Evolutionary conservation across 2,329 filamentous ascomycete species (phyloP).

Genomic region (Lizonia empirigonia): DNA sequence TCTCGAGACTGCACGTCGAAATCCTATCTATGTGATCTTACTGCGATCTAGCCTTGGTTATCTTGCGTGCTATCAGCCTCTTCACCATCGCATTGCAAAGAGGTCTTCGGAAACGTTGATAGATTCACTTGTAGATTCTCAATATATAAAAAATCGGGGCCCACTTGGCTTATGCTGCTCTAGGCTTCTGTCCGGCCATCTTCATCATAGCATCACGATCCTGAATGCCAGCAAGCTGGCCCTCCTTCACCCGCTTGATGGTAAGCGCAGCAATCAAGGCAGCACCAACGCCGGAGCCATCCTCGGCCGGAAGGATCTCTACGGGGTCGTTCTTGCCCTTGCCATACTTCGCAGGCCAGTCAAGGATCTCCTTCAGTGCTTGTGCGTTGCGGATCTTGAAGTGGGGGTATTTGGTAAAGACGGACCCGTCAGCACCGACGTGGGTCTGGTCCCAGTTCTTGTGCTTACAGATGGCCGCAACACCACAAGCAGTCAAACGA

Average conservation of each 20-base stretch:
- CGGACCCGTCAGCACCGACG: constrained; percentile 93
- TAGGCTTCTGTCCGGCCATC: constrained; percentile 25
- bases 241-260: constrained; percentile 65
- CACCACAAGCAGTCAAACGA: constrained; percentile 89
- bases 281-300: constrained; percentile 95
- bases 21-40: background rate
- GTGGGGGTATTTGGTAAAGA: constrained; percentile 99
- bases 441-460: constrained; percentile 87
- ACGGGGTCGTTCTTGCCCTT: constrained; percentile 72
- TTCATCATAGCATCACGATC: constrained; percentile 55
- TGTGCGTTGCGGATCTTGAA: constrained; percentile 92
- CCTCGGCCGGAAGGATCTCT: constrained; percentile 86
- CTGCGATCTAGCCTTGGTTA: background rate
- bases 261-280: constrained; percentile 84
- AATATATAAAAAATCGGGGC: background rate
- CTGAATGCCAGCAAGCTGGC: constrained; percentile 63
- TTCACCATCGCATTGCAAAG: constrained; percentile 1
- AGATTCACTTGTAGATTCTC: constrained; percentile 7
- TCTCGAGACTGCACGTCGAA: background rate
- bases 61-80: background rate
- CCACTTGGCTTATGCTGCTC: background rate
- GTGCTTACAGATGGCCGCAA: constrained; percentile 96
- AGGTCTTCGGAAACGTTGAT: background rate
- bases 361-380: constrained; percentile 91
- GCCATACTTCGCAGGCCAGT: constrained; percentile 81